phyloP scores from a whole-genome alignment of 176 grass and related monocot genomes.

The Elymus sibiricus region DNA sequence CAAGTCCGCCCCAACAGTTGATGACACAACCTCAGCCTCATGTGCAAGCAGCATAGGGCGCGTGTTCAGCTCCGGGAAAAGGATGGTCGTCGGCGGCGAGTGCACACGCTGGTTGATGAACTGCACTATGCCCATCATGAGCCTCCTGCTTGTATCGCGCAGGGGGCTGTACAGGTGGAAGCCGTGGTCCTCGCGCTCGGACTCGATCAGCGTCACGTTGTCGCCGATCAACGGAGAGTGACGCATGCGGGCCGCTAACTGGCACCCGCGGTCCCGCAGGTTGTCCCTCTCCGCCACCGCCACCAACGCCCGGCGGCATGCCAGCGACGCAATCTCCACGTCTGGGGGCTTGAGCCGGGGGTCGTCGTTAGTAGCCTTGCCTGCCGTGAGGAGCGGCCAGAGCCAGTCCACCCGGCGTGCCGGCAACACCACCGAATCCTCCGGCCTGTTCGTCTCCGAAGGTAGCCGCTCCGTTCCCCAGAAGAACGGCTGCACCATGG shows the following conservation, averaged over 20 bases:
- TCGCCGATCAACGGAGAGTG: background rate
- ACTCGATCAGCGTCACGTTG: background rate
- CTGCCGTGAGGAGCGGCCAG: background rate
- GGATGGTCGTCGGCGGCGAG: no score
- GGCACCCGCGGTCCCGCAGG: no score
- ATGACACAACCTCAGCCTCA: no score
- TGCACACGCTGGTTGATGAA: no score
- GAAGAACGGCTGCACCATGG: background rate
- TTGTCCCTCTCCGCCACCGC: background rate
- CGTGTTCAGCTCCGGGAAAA: no score
- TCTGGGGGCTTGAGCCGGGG: background rate
- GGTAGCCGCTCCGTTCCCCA: conserved; percentile 1
- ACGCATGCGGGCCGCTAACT: no score
- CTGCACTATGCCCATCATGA: no score
- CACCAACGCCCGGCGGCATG: background rate
- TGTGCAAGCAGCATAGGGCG: no score
- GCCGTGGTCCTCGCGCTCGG: background rate
- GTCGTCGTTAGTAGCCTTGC: conserved; percentile 14
- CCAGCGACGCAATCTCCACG: background rate
- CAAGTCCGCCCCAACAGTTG: no score
- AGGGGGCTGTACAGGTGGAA: background rate
- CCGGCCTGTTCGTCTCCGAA: background rate
- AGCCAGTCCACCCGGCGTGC: background rate
- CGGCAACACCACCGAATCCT: background rate
- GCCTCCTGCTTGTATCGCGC: background rate